Percentiles rank a stretch among this genome's conserved stretches.
Evolutionary conservation across 2,329 filamentous ascomycete species (phyloP).

Genomic region (Botrytis paeoniae): DNA sequence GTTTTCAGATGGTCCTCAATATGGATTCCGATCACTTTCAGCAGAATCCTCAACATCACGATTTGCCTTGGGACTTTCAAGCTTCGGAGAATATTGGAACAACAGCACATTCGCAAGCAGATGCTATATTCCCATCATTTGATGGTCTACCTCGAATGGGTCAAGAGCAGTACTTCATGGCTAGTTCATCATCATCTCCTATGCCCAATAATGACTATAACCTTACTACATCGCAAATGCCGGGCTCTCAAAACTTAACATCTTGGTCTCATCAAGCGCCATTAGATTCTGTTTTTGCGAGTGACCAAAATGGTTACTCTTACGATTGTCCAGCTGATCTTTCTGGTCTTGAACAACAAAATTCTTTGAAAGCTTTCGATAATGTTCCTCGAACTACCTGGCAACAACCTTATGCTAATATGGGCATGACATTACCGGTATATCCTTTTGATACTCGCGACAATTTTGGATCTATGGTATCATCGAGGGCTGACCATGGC

Average conservation of each 20-base stretch:
- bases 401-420: conserved; percentile 23
- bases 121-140: conserved; percentile 28
- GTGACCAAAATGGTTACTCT: conserved; percentile 25
- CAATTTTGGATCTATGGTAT: conserved; percentile 8
- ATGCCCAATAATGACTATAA: conserved; percentile 26
- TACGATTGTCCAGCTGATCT: conserved; percentile 28
- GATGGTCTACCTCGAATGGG: conserved; percentile 31
- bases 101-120: conserved; percentile 25
- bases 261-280: conserved; percentile 26
- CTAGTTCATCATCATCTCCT: conserved; percentile 21
- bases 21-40: conserved; percentile 34
- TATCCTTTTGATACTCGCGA: conserved; percentile 26
- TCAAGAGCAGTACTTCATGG: conserved; percentile 30
- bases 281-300: conserved; percentile 21
- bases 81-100: conserved; percentile 26
- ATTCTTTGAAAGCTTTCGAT: conserved; percentile 21
- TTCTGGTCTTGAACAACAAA: conserved; percentile 22
- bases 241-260: conserved; percentile 23
- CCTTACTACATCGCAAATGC: conserved; percentile 17
- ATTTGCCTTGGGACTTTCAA: conserved; percentile 29
- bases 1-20: conserved; percentile 27
- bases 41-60: conserved; percentile 25
- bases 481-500: conserved; percentile 2
- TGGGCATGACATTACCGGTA: conserved; percentile 20
- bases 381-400: conserved; percentile 27